phyloP scores from a whole-genome alignment of 306 rosid genomes.

The Mimosa bimucronata region DNA sequence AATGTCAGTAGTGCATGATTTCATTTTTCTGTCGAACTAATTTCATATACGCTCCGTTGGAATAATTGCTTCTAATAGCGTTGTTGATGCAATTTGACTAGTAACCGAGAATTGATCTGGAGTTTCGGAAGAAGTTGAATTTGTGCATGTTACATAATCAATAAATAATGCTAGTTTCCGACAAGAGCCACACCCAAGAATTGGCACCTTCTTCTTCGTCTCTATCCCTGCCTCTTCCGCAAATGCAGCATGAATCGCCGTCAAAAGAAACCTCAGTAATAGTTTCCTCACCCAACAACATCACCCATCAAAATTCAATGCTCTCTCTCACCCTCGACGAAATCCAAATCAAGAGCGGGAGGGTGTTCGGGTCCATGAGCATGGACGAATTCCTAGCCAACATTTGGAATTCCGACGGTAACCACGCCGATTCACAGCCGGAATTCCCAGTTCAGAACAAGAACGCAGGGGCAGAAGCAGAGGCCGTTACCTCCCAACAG shows the following conservation, averaged over 20 bases:
- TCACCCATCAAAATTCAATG: slow-evolving; percentile 45
- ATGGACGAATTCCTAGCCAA: slow-evolving; percentile 77
- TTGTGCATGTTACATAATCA: neutral
- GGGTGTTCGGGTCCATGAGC: slow-evolving; percentile 62
- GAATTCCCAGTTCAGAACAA: slow-evolving; percentile 17
- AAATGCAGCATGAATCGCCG: slow-evolving; percentile 35
- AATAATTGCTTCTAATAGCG: neutral
- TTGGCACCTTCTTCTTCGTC: slow-evolving; percentile 5
- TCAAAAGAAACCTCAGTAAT: slow-evolving; percentile 19
- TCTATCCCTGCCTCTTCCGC: slow-evolving; percentile 26
- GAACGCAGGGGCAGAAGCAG: slow-evolving; percentile 28
- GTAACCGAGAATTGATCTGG: neutral
- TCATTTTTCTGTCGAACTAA: neutral
- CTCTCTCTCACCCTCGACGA: slow-evolving; percentile 60
- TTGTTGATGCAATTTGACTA: neutral
- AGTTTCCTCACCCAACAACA: slow-evolving; percentile 29
- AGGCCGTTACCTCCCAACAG: slow-evolving; percentile 28
- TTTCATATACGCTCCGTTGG: neutral
- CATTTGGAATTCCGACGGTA: slow-evolving; percentile 61
- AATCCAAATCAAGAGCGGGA: slow-evolving; percentile 59
- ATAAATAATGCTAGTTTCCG: slow-evolving; percentile 29
- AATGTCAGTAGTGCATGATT: neutral
- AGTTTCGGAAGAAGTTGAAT: neutral
- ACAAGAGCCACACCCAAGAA: neutral
- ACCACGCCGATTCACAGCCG: slow-evolving; percentile 28